phyloP scores from a whole-genome alignment of 768 basidiomycete genomes.

The Boletus fagicola region DNA sequence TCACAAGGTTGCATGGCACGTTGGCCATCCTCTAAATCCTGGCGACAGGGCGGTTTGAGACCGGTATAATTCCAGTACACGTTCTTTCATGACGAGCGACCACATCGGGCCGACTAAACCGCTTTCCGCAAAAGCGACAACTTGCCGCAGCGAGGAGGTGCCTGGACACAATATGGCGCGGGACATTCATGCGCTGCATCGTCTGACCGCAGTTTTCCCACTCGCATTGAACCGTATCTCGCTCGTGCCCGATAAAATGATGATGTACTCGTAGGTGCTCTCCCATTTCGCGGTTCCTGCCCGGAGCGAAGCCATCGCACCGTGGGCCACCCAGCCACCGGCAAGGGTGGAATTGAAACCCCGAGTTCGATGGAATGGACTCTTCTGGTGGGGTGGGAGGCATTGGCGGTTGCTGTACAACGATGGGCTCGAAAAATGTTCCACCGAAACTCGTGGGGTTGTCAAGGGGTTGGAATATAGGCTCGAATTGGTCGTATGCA shows the following conservation, averaged over 20 bases:
- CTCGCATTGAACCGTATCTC: conserved; percentile 24
- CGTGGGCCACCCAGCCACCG: conserved; percentile 24
- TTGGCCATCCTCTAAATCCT: conserved; percentile 1
- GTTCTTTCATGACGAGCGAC: conserved; percentile 28
- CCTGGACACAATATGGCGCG: conserved; percentile 30
- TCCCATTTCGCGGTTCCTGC: conserved; percentile 32
- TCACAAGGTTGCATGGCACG: not conserved
- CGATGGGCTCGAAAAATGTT: not conserved
- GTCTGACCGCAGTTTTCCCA: conserved; percentile 24
- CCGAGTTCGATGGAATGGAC: not conserved
- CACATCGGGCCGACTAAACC: conserved; percentile 29
- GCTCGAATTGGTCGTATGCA: not conserved
- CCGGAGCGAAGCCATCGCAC: conserved; percentile 26
- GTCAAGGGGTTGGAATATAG: not conserved
- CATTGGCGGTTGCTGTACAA: conserved; percentile 14
- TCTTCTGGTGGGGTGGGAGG: conserved; percentile 14
- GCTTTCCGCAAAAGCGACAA: conserved; percentile 24
- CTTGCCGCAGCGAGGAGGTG: conserved; percentile 25
- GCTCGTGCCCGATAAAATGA: conserved; percentile 27
- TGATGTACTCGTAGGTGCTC: conserved; percentile 25
- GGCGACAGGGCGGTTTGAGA: not conserved
- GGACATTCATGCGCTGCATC: conserved; percentile 32
- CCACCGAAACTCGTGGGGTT: not conserved
- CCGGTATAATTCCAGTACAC: conserved; percentile 4
- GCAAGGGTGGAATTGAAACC: conserved; percentile 16